Conservation (phyloP, 2,329 filamentous ascomycete species). For the Colletotrichum melonis region DNA sequence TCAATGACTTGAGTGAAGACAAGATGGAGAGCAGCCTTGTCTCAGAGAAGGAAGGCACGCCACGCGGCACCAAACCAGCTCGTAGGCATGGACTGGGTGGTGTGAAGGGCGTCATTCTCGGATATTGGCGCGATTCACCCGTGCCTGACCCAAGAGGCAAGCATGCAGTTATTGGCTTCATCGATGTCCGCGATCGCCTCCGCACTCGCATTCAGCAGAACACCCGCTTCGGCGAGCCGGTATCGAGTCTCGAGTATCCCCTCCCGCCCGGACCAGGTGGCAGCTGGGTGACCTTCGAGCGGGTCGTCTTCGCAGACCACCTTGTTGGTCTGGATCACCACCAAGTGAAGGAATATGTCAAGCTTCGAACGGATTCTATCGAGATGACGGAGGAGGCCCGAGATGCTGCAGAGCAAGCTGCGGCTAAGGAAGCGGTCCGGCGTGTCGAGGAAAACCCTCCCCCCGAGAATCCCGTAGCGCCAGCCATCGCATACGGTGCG, state of each 20-base stretch:
- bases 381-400: slow-evolving; percentile 53
- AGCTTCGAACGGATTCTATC: slow-evolving; percentile 56
- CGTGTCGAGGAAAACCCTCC: slow-evolving; percentile 56
- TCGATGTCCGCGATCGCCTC: slow-evolving; percentile 69
- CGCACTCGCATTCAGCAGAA: slow-evolving; percentile 67
- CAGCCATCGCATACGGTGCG: slow-evolving; percentile 62
- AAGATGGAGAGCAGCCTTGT: slow-evolving; percentile 52
- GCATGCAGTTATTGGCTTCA: slow-evolving; percentile 71
- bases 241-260: slow-evolving; percentile 51
- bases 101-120: slow-evolving; percentile 63
- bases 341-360: slow-evolving; percentile 72
- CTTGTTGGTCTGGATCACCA: slow-evolving; percentile 66
- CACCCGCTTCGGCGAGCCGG: slow-evolving; percentile 59
- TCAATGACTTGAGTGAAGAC: slow-evolving; percentile 61
- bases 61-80: slow-evolving; percentile 24
- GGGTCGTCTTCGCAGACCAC: slow-evolving; percentile 68
- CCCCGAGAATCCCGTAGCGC: slow-evolving; percentile 54
- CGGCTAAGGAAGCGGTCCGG: slow-evolving; percentile 59
- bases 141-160: slow-evolving; percentile 61
- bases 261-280: slow-evolving; percentile 69
- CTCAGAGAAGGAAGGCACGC: slow-evolving; percentile 43
- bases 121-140: slow-evolving; percentile 70
- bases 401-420: slow-evolving; percentile 51
- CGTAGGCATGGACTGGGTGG: slow-evolving; percentile 39
- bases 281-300: slow-evolving; percentile 73